Percentiles rank a stretch among this genome's conserved stretches.
Evolutionary conservation across 192 early-diverging fungal genomes (phyloP).

Genomic region (Lobosporangium transversale): DNA sequence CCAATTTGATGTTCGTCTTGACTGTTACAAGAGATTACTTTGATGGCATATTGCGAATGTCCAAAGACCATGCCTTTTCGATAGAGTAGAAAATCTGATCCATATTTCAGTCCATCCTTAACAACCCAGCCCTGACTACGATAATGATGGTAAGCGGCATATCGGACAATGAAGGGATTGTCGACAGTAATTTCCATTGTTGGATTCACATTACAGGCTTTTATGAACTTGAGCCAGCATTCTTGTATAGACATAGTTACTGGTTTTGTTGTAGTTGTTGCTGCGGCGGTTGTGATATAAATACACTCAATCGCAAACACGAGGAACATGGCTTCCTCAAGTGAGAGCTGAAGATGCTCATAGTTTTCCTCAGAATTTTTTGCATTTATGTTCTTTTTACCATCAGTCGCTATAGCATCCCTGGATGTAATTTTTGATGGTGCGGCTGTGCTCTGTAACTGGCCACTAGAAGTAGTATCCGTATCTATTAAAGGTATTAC

Average conservation of each 20-base stretch:
- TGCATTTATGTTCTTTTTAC: too few species aligned
- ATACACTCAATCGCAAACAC: slow-evolving; percentile 66
- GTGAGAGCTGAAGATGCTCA: slow-evolving; percentile 75
- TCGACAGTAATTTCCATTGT: slow-evolving; percentile 1
- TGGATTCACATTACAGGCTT: slow-evolving; percentile 18
- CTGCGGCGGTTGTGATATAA: slow-evolving; percentile 45
- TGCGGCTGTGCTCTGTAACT: neutral
- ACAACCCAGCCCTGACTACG: slow-evolving; percentile 86
- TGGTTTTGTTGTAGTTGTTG: slow-evolving; percentile 3
- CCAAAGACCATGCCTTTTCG: slow-evolving; percentile 63
- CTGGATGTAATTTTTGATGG: neutral
- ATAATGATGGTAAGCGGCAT: slow-evolving; percentile 87
- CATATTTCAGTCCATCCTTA: slow-evolving; percentile 86
- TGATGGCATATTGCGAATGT: slow-evolving; percentile 61
- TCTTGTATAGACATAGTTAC: slow-evolving; percentile 40
- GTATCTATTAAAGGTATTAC: neutral
- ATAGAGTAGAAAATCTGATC: slow-evolving; percentile 78
- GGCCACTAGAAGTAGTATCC: neutral
- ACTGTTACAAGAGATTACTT: slow-evolving; percentile 2
- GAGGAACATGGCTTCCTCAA: slow-evolving; percentile 82
- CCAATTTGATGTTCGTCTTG: neutral
- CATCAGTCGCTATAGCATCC: neutral
- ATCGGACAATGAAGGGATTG: slow-evolving; percentile 68
- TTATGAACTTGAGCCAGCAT: slow-evolving; percentile 48
- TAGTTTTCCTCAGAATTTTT: slow-evolving; percentile 8